These are phyloP conservation scores for Pelargonium myrrhifolium DNA, from an alignment of 441 rosid species.

Conservation along the genomic window DNA sequence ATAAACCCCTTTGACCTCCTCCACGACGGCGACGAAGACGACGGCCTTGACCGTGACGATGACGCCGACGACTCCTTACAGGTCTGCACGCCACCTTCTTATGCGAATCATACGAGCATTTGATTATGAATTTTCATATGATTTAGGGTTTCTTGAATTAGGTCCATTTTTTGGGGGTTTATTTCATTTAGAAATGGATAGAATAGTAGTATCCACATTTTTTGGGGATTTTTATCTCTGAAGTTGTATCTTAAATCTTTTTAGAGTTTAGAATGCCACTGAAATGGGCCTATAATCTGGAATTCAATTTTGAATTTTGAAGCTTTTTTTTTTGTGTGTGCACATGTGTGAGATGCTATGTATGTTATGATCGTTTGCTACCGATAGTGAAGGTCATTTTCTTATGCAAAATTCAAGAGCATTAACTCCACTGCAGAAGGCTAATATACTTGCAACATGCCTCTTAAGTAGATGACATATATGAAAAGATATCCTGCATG, in stretches of 20 bases:
- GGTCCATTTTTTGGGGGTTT: too few species aligned
- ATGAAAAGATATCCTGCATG: background rate
- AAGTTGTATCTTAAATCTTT: too few species aligned
- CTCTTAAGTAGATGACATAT: background rate
- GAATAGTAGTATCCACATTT: background rate
- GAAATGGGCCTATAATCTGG: background rate
- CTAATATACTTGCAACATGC: too few species aligned
- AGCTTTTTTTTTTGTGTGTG: background rate
- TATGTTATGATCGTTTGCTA: background rate
- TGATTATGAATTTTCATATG: background rate
- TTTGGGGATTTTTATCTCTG: background rate
- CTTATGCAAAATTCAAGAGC: too few species aligned
- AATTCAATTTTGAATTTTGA: background rate
- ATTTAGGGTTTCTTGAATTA: background rate
- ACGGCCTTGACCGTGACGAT: constrained; percentile 29
- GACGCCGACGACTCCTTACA: constrained; percentile 13
- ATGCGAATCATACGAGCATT: background rate
- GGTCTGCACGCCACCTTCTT: constrained; percentile 27
- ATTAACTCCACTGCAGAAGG: too few species aligned
- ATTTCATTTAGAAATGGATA: too few species aligned
- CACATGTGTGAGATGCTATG: background rate
- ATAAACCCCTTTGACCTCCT: constrained; percentile 73
- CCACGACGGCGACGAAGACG: constrained; percentile 42
- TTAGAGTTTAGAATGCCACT: background rate
- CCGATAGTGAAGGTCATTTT: too few species aligned